A percentile compares a stretch with the other conserved stretches of the same genome.
Evolutionary conservation across 148 eudicot species (phyloP).

Genomic region (Simmondsia chinensis): DNA sequence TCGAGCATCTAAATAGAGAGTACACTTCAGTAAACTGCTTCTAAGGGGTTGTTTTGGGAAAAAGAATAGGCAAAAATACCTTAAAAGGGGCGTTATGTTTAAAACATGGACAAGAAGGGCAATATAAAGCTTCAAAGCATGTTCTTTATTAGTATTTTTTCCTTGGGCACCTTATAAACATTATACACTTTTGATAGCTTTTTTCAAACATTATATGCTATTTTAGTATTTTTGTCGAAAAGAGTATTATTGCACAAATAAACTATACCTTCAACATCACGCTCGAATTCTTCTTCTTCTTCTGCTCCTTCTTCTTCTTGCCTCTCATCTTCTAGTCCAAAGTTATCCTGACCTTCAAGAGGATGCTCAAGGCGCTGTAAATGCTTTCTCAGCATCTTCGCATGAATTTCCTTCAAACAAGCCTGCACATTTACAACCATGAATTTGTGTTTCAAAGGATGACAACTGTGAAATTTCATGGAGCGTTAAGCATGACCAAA

Average conservation of each 20-base stretch:
- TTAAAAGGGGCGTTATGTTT: too few relatives aligned
- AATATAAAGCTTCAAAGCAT: too few relatives aligned
- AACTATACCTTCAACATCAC: slow-evolving; percentile 38
- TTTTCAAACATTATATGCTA: too few relatives aligned
- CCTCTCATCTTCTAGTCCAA: slow-evolving; percentile 18
- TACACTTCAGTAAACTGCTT: slow-evolving; percentile 14
- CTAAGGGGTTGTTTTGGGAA: not conserved
- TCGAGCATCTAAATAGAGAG: slow-evolving; percentile 25
- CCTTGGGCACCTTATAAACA: too few relatives aligned
- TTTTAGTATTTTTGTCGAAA: too few relatives aligned
- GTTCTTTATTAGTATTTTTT: too few relatives aligned
- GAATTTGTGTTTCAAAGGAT: too few relatives aligned
- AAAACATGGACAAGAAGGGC: too few relatives aligned
- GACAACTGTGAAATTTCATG: slow-evolving; percentile 12
- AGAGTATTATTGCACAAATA: too few relatives aligned
- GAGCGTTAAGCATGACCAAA: too few relatives aligned
- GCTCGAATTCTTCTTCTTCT: slow-evolving; percentile 48
- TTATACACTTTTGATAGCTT: too few relatives aligned
- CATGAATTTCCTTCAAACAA: slow-evolving; percentile 82
- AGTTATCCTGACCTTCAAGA: slow-evolving; percentile 26
- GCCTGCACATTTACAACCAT: slow-evolving; percentile 46
- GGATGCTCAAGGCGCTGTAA: slow-evolving; percentile 66
- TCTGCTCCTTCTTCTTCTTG: slow-evolving; percentile 39
- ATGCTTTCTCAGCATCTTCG: slow-evolving; percentile 65
- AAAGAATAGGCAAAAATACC: not conserved